Base-by-base conservation (phyloP, 1,284 basidiomycete species). In the Microstroma glucosiphilum region DNA sequence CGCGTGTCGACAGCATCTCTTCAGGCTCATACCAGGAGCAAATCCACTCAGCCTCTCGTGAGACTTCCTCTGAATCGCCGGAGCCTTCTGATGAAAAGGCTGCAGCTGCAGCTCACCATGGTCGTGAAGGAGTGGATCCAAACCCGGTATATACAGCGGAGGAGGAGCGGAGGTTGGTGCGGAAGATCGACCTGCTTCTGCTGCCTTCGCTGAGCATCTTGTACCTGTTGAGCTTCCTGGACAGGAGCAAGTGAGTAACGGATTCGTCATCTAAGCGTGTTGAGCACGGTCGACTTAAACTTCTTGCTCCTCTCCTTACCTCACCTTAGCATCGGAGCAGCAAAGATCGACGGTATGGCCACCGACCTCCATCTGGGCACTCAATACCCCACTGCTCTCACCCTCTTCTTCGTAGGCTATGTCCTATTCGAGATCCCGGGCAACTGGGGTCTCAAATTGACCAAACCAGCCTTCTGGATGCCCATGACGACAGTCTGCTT, bases 401-500 rank as follows among this genome's bases (percentile, higher is more conserved):
- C 53, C 43, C 58, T 64, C 30, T 59, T 58, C 53, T 55, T 88
- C 69, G 82, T 87, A 2, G 48, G 40, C 21, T 65, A 65, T 59
- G 53, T 77, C 55, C 71, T 65, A 25, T 61, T 72, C 12, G 63
- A 77, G 64, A 62, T 77, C 12, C 75, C 75, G 2, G 64, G 57
- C 46, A 75, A 75, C 60, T 59, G 77, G 13, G 57, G 65, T 17
- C 65, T 77, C 23, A 71, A 69, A 49, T 56, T 60, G 23, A 55
- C 70, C 26, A 62, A 72, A 40, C 75, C 75, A 9, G 71, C 58
- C 12, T 12, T 43, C 23, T 61, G 48, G 48, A 77, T 87, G 4
- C 85, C 86, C 0, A 83, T 83, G 1, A 72, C 87, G 23, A 86
- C 85, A 2, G 76, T 87, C 2, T 65, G 81, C 0, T 87, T 85